These are phyloP conservation scores for Rostrohypoxylon terebratum DNA, from an alignment of 495 filamentous ascomycete genomes.

Conservation along the genomic window DNA sequence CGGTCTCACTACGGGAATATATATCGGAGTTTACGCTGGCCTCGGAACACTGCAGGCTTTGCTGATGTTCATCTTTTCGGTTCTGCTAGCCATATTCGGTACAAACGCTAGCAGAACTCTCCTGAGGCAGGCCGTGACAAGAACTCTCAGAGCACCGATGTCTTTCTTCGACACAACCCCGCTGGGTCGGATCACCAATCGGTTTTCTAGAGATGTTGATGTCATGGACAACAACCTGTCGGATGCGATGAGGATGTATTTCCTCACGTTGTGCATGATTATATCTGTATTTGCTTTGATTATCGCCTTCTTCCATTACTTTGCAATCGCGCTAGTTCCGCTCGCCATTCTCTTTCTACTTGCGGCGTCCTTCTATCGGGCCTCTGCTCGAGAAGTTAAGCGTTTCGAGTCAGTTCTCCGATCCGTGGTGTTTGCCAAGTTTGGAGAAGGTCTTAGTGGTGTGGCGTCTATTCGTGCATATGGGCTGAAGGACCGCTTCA, in stretches of 20 bases:
- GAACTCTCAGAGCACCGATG: conserved; percentile 91
- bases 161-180: conserved; percentile 98
- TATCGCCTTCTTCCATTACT: conserved; percentile 94
- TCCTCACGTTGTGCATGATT: conserved; percentile 83
- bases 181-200: conserved; percentile 94
- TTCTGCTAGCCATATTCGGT: conserved; percentile 78
- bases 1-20: conserved; percentile 71
- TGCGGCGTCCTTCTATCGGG: conserved; percentile 86
- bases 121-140: conserved; percentile 81
- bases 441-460: conserved; percentile 87
- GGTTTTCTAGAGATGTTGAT: conserved; percentile 95
- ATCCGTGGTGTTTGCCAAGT: conserved; percentile 89
- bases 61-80: conserved; percentile 77
- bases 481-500: conserved; percentile 79
- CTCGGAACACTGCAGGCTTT: conserved; percentile 78
- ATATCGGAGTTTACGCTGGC: conserved; percentile 88
- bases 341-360: conserved; percentile 83
- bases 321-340: conserved; percentile 88
- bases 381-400: conserved; percentile 93
- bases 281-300: conserved; percentile 85
- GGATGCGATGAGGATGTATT: conserved; percentile 93
- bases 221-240: conserved; percentile 94
- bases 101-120: conserved; percentile 85
- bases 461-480: conserved; percentile 89
- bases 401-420: conserved; percentile 90